phyloP scores from a whole-genome alignment of 2,329 filamentous ascomycete genomes.

The Dactylellina leptospora region DNA sequence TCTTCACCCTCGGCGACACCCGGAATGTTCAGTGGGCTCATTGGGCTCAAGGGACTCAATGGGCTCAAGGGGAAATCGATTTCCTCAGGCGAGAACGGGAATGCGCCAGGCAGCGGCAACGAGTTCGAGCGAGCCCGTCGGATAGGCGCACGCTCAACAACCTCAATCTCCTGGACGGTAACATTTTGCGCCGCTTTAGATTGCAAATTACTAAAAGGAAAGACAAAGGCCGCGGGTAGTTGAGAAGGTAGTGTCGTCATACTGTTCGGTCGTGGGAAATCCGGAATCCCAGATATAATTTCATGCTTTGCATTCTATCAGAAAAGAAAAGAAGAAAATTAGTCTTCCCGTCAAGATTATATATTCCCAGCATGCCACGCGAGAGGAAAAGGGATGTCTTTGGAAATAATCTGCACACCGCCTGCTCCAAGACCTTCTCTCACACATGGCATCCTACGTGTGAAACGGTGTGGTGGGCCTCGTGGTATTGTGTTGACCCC shows the following conservation, averaged over 20 bases:
- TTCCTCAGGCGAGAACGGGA: slow-evolving; percentile 39
- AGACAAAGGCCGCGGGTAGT: slow-evolving; percentile 34
- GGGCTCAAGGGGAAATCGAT: slow-evolving; percentile 41
- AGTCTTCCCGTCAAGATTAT: slow-evolving; percentile 20
- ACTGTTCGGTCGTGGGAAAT: slow-evolving; percentile 41
- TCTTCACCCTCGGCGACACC: neutral
- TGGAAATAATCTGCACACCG: neutral
- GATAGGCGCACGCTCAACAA: slow-evolving; percentile 21
- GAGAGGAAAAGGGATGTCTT: slow-evolving; percentile 8
- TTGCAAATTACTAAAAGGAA: slow-evolving; percentile 33
- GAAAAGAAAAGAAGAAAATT: slow-evolving; percentile 10
- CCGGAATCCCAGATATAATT: slow-evolving; percentile 40
- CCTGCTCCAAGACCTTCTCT: neutral
- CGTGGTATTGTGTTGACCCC: slow-evolving; percentile 47
- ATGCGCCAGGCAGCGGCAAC: slow-evolving; percentile 43
- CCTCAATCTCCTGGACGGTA: slow-evolving; percentile 8
- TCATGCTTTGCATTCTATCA: slow-evolving; percentile 35
- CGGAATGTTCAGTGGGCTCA: slow-evolving; percentile 5
- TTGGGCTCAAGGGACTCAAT: slow-evolving; percentile 16
- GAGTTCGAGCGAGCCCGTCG: slow-evolving; percentile 44
- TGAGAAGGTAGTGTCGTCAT: slow-evolving; percentile 46
- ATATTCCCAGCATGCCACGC: slow-evolving; percentile 7
- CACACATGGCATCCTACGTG: slow-evolving; percentile 46
- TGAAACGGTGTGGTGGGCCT: slow-evolving; percentile 41
- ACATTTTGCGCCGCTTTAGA: slow-evolving; percentile 14